These are phyloP conservation scores for Leucocoprinus leucothites DNA, from an alignment of 768 basidiomycete species.

Conservation along the genomic window DNA sequence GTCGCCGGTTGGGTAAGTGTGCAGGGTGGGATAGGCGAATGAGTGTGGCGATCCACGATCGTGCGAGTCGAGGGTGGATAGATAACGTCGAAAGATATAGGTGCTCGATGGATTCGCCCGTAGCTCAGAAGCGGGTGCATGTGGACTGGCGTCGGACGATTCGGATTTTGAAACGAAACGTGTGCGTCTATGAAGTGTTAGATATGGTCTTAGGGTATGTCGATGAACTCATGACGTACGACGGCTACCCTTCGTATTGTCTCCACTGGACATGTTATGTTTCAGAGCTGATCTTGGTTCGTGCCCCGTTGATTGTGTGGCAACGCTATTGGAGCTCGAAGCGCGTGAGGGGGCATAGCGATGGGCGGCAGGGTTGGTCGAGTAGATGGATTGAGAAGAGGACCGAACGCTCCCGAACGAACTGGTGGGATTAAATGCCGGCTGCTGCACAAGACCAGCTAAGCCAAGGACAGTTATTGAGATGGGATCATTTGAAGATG, in stretches of 20 bases:
- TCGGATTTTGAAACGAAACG: conserved; percentile 32
- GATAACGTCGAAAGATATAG: conserved; percentile 58
- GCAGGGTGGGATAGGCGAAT: conserved; percentile 48
- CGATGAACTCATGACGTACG: conserved; percentile 28
- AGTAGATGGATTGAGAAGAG: conserved; percentile 46
- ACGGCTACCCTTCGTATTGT: conserved; percentile 28
- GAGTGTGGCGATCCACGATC: conserved; percentile 53
- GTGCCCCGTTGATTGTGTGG: conserved; percentile 20
- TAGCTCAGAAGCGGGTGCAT: conserved; percentile 66
- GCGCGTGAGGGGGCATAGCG: conserved; percentile 32
- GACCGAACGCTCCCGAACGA: conserved; percentile 43
- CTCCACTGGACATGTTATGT: conserved; percentile 40
- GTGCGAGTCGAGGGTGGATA: conserved; percentile 57
- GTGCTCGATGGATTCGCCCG: conserved; percentile 52
- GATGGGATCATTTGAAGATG: conserved; percentile 7
- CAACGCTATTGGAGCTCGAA: conserved; percentile 37
- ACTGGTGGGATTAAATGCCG: conserved; percentile 20
- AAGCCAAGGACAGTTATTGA: conserved; percentile 9
- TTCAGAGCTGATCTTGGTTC: conserved; percentile 46
- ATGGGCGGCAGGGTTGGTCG: conserved; percentile 19
- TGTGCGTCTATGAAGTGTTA: conserved; percentile 22
- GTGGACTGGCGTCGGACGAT: conserved; percentile 37
- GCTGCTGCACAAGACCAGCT: conserved; percentile 20
- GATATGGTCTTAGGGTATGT: neutral
- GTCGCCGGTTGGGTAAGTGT: conserved; percentile 64